Conservation (phyloP, 176 grass and related monocot species). For the Paspalum notatum region DNA sequence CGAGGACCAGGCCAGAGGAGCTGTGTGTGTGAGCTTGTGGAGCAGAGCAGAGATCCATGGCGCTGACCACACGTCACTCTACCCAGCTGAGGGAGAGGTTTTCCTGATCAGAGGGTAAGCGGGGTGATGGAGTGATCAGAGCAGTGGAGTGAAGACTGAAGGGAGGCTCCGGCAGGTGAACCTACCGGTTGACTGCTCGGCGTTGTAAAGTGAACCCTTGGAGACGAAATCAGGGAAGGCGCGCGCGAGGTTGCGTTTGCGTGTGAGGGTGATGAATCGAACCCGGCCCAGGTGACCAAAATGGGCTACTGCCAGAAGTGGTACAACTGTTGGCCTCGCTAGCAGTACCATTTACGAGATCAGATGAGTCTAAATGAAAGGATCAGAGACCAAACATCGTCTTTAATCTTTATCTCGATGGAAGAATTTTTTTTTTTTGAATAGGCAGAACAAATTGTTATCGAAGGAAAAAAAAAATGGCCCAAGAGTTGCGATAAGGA, state of each 20-base stretch:
- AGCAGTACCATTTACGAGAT: too few relatives aligned
- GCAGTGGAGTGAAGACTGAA: not conserved
- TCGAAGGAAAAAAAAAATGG: too few relatives aligned
- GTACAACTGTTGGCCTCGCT: too few relatives aligned
- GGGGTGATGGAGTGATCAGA: not conserved
- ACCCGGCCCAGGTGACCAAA: not conserved
- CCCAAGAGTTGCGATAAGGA: too few relatives aligned
- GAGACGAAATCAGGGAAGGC: slow-evolving; percentile 25
- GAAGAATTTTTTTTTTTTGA: too few relatives aligned
- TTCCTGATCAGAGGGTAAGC: not conserved
- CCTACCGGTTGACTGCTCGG: slow-evolving; percentile 31
- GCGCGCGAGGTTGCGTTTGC: not conserved
- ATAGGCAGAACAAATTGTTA: too few relatives aligned
- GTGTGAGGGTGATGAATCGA: not conserved
- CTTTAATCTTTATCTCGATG: too few relatives aligned
- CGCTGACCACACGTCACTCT: not conserved
- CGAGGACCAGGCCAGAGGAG: too few relatives aligned
- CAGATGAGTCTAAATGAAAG: too few relatives aligned
- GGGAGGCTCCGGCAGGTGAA: slow-evolving; percentile 32
- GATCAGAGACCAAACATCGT: too few relatives aligned
- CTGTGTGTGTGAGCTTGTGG: not conserved
- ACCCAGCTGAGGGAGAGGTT: not conserved
- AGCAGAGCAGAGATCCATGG: not conserved
- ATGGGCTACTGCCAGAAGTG: too few relatives aligned
- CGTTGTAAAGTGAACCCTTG: slow-evolving; percentile 22